Percentiles rank a stretch among this genome's conserved stretches.
These are phyloP conservation scores for Fomes fomentarius DNA, from an alignment of 1,284 basidiomycete genomes.

Conservation along the genomic window DNA sequence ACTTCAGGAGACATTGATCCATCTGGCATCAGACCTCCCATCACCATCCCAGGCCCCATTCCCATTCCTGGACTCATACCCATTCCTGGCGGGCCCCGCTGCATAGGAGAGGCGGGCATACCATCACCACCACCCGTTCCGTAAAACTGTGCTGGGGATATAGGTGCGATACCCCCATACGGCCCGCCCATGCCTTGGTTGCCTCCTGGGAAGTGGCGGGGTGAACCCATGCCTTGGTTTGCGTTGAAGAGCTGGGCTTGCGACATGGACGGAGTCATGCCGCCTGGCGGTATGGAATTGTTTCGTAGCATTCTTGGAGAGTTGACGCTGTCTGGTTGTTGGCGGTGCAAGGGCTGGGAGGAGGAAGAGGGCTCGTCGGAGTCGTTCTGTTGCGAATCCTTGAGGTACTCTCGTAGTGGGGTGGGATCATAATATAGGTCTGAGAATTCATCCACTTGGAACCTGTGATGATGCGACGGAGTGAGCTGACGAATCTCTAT, in stretches of 20 bases:
- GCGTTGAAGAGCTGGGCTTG: conserved; percentile 21
- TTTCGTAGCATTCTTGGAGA: conserved; percentile 17
- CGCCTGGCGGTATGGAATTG: conserved; percentile 18
- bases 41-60: conserved; percentile 31
- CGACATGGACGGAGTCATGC: conserved; percentile 16
- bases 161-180: conserved; percentile 26
- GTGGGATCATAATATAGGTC: conserved; percentile 69
- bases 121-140: conserved; percentile 27
- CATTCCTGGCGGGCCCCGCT: conserved; percentile 26
- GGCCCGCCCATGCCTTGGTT: conserved; percentile 30
- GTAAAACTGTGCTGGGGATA: conserved; percentile 33
- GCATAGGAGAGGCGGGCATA: conserved; percentile 35
- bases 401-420: conserved; percentile 41
- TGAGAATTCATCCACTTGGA: conserved; percentile 57
- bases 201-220: conserved; percentile 35
- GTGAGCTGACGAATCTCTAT: not conserved
- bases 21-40: conserved; percentile 25
- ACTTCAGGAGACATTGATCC: conserved; percentile 26
- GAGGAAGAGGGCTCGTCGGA: conserved; percentile 27
- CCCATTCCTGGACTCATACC: conserved; percentile 31
- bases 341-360: conserved; percentile 18
- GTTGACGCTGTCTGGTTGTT: conserved; percentile 15
- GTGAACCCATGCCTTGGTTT: conserved; percentile 35
- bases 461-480: conserved; percentile 41
- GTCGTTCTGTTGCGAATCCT: conserved; percentile 34